These are phyloP conservation scores for Leccinum uliginosum DNA, from an alignment of 768 basidiomycete genomes.

Conservation along the genomic window DNA sequence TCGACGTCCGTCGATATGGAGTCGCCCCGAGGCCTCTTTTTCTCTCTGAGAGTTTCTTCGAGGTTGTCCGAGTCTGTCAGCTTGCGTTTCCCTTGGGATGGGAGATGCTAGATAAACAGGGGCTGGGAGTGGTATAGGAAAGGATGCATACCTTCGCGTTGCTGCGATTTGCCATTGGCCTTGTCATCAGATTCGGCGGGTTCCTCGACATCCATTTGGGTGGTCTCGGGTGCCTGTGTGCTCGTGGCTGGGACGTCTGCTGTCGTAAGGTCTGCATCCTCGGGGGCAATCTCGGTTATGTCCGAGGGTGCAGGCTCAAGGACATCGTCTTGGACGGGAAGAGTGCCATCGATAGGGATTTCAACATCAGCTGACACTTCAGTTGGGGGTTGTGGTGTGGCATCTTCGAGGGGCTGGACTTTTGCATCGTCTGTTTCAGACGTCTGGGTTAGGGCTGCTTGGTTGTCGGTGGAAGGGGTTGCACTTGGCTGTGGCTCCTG, in stretches of 20 bases:
- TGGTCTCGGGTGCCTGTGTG: background rate
- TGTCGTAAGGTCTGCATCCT: conserved; percentile 4
- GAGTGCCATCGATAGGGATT: background rate
- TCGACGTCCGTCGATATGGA: conserved; percentile 22
- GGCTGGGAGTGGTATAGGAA: too few relatives aligned
- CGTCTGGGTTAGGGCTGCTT: background rate
- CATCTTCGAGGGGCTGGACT: background rate
- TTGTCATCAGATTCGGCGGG: conserved; percentile 4
- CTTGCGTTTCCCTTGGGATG: conserved; percentile 26
- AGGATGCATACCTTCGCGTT: conserved; percentile 21
- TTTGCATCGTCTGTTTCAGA: conserved; percentile 6
- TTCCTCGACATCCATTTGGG: conserved; percentile 15
- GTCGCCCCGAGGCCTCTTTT: conserved; percentile 26
- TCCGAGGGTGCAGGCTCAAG: conserved; percentile 5
- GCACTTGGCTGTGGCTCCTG: conserved; percentile 11
- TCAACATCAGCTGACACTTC: conserved; percentile 1
- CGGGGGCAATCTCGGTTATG: conserved; percentile 2
- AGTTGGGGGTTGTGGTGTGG: background rate
- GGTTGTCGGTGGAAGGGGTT: background rate
- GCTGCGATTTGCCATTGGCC: conserved; percentile 1
- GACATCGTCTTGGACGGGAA: conserved; percentile 8
- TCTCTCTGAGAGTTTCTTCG: conserved; percentile 25
- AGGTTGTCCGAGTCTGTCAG: conserved; percentile 16
- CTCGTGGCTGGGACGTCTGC: conserved; percentile 5
- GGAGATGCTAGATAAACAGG: background rate